Evolutionary conservation across 257 asterid species (phyloP).

Genomic region (Nicotiana sylvestris): DNA sequence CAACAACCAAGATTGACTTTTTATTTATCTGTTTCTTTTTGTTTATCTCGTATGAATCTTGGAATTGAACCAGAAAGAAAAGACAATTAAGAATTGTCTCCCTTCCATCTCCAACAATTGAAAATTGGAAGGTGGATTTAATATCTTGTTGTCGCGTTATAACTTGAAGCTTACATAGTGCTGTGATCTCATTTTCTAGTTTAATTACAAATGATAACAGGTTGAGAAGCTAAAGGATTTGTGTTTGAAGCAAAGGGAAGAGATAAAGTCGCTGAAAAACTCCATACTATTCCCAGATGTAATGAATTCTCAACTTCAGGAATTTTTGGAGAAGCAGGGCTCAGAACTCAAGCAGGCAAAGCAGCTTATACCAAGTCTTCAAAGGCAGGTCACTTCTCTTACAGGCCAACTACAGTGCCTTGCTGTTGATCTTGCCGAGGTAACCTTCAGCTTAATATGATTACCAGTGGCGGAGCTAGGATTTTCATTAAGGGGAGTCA

Average conservation of each 20-base stretch:
- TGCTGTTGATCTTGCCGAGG: slow-evolving; percentile 92
- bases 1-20: too few species aligned
- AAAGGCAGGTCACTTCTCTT: slow-evolving; percentile 87
- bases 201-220: slow-evolving; percentile 28
- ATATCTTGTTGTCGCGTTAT: too few species aligned
- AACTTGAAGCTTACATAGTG: too few species aligned
- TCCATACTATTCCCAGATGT: slow-evolving; percentile 77
- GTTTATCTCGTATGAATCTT: too few species aligned
- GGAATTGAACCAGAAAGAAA: too few species aligned
- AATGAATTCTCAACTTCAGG: slow-evolving; percentile 57
- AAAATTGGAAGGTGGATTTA: too few species aligned
- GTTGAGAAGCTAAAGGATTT: slow-evolving; percentile 91
- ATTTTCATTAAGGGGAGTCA: too few species aligned
- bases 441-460: slow-evolving; percentile 18
- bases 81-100: too few species aligned
- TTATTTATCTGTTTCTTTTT: too few species aligned
- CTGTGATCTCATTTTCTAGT: not conserved
- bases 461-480: too few species aligned
- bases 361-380: slow-evolving; percentile 81
- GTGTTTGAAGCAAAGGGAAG: slow-evolving; percentile 96
- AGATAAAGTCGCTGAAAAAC: slow-evolving; percentile 76
- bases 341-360: slow-evolving; percentile 83
- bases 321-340: slow-evolving; percentile 62
- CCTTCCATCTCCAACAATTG: too few species aligned
- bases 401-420: slow-evolving; percentile 82